These are phyloP conservation scores for Nelumbo lutea DNA, from an alignment of 164 flowering plant species.

Conservation along the genomic window DNA sequence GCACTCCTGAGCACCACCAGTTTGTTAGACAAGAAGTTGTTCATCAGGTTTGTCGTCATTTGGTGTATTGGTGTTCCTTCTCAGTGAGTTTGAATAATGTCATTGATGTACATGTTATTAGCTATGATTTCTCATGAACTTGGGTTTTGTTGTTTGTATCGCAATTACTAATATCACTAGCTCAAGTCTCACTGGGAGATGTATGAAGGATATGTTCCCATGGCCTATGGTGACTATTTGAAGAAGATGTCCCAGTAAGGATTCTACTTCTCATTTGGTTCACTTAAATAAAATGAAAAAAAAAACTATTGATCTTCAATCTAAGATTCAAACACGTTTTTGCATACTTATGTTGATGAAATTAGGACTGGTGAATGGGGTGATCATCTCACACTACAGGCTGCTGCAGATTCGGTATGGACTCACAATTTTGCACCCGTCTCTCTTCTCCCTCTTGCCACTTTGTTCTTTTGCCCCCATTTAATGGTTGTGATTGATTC, in stretches of 20 bases:
- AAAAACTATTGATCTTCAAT: neutral
- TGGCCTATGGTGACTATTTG: slow-evolving; percentile 74
- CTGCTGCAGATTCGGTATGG: slow-evolving; percentile 89
- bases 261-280: slow-evolving; percentile 1
- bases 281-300: neutral
- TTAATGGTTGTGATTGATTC: too few species aligned
- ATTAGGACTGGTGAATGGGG: slow-evolving; percentile 95
- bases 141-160: slow-evolving; percentile 5
- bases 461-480: neutral
- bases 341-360: slow-evolving; percentile 13
- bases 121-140: neutral
- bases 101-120: neutral
- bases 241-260: slow-evolving; percentile 75
- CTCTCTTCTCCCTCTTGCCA: neutral
- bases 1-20: slow-evolving; percentile 70
- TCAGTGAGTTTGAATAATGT: neutral
- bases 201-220: slow-evolving; percentile 86
- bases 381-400: slow-evolving; percentile 83
- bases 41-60: slow-evolving; percentile 52
- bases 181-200: slow-evolving; percentile 52
- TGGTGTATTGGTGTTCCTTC: neutral
- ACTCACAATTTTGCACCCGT: neutral
- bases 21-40: slow-evolving; percentile 72
- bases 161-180: slow-evolving; percentile 30
- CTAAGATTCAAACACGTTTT: slow-evolving; percentile 6